Base-by-base conservation (phyloP, 495 filamentous ascomycete genomes). In the Friedmanniomyces endolithicus region DNA sequence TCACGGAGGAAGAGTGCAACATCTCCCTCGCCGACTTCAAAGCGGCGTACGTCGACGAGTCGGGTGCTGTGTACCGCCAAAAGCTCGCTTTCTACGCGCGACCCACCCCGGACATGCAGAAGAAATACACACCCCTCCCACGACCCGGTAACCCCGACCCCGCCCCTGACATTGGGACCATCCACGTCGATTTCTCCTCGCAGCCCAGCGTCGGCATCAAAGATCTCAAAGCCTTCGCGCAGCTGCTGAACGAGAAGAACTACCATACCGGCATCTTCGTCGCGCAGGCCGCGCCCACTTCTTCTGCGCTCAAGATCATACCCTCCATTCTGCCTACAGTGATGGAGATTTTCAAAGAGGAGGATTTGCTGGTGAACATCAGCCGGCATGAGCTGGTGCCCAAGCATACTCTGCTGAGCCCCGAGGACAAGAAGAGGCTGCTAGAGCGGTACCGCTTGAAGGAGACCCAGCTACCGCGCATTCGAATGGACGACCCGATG, bases 331-430 rank as follows among this genome's bases (percentile, higher is more conserved):
- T 79, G 63, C 78, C 85, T 70, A 79, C 76, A 37, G 80, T 86
- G 63, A 86, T 95, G 64, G 92, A 98, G 75, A 85, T 85, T 62
- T 98, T 97, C 77, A 76, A 89, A 56, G 94, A 98, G 72, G 83
- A 88, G 71, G 90, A 98, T 71, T 71, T 98, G 64, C 77, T 98
- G 44, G 89, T 97, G 65, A 98, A 98, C 71, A 98, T 98, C 69
- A 97, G 90, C 23, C 88, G 88, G 65, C 92, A 98, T 72, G 89
- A 97, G 71, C 80, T 98, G 16, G 92, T 98, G 17, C 92, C 92
- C 27, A 90, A 86, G 65, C 92, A 98, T 66, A 81, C 95, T 19
- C 73, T 97, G 48, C 78, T 98, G 40, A 90, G 85, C 65, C 78
- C 81, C 40, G 88, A 92, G 64, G 94, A 98, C 76, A 95, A 95